Conservation (phyloP, 83 land plant species). For the Larix sibirica region DNA sequence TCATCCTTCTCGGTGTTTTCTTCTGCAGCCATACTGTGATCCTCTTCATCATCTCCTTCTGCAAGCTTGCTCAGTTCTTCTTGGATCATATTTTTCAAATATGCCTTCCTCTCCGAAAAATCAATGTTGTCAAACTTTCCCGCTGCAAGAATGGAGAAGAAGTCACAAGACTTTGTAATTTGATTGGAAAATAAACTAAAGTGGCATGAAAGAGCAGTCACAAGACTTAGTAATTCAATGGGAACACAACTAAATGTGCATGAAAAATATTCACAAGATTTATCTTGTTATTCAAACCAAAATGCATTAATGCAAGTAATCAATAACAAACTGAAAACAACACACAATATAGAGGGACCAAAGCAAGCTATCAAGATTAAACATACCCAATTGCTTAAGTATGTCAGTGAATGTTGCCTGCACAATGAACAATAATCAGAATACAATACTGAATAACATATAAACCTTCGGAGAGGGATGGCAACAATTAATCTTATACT, state of each 20-base stretch:
- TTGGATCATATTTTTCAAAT: constrained; percentile 16
- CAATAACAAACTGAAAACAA: too few species aligned
- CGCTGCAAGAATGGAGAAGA: neutral
- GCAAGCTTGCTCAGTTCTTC: constrained; percentile 20
- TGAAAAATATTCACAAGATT: too few species aligned
- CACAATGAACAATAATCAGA: neutral
- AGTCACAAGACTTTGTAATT: neutral
- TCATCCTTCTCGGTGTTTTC: constrained; percentile 13
- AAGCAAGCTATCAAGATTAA: neutral
- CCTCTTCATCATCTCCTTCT: constrained; percentile 19
- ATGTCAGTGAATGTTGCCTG: constrained; percentile 20
- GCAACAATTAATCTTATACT: neutral
- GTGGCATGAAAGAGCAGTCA: too few species aligned
- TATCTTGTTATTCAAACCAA: neutral
- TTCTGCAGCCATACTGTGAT: constrained; percentile 3
- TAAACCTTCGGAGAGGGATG: neutral
- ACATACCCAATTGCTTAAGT: constrained; percentile 6
- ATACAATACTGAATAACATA: neutral
- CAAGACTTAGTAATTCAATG: too few species aligned
- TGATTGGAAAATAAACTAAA: too few species aligned
- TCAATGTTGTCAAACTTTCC: neutral
- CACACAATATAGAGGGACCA: too few species aligned
- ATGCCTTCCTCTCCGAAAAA: constrained; percentile 16
- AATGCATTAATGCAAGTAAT: neutral
- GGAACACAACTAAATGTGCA: too few species aligned